A percentile compares a stretch with the other conserved stretches of the same genome.
These are phyloP conservation scores for Phialophora macrospora DNA, from an alignment of 2,329 filamentous ascomycete genomes.

Conservation along the genomic window DNA sequence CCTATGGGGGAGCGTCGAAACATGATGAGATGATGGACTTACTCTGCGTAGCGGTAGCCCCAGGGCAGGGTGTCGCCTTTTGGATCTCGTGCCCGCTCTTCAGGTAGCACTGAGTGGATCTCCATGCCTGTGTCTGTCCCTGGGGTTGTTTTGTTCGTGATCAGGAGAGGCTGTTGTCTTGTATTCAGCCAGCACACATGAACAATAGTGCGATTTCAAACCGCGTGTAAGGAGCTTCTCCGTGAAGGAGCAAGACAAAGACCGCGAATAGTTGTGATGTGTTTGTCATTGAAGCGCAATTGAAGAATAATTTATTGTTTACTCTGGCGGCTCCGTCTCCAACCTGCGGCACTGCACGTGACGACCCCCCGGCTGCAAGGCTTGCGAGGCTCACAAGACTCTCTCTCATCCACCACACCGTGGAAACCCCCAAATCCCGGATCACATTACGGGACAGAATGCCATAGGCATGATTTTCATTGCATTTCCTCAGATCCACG, in stretches of 20 bases:
- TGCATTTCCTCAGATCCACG: neutral
- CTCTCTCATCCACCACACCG: neutral
- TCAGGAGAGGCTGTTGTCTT: neutral
- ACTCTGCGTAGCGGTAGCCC: slow-evolving; percentile 67
- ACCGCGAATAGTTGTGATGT: neutral
- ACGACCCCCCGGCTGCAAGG: neutral
- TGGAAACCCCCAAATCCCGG: neutral
- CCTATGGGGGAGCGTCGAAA: too few species aligned
- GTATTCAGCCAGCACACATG: neutral
- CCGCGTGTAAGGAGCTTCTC: neutral
- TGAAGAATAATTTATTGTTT: slow-evolving; percentile 18
- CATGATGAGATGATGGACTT: slow-evolving; percentile 42
- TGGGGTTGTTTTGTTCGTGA: neutral
- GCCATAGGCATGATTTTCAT: neutral
- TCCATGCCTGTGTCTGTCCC: slow-evolving; percentile 55
- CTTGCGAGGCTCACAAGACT: neutral
- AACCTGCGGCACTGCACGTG: neutral
- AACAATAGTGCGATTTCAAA: neutral
- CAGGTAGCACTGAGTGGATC: slow-evolving; percentile 67
- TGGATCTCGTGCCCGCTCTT: slow-evolving; percentile 65
- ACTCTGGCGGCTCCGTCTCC: slow-evolving; percentile 6
- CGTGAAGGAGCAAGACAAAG: neutral
- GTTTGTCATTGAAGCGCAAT: neutral
- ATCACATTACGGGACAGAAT: neutral
- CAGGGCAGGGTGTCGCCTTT: slow-evolving; percentile 66